These are phyloP conservation scores for Salix udensis DNA, from an alignment of 345 rosid genomes.

Conservation along the genomic window DNA sequence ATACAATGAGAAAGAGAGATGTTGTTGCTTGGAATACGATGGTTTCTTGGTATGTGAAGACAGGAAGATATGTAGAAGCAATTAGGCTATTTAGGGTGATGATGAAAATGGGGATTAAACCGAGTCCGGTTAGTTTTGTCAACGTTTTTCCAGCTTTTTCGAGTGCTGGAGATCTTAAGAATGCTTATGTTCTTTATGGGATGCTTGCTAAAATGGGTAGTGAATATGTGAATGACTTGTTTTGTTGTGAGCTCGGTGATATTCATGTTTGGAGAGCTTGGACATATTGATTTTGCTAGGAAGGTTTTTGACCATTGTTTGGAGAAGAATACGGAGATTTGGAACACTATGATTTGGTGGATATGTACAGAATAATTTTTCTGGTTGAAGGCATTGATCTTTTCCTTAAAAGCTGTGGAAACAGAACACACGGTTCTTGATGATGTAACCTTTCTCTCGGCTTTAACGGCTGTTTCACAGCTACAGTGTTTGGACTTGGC, in stretches of 20 bases:
- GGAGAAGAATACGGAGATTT: conserved; percentile 64
- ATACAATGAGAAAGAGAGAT: conserved; percentile 60
- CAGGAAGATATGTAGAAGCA: conserved; percentile 51
- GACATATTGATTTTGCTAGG: conserved; percentile 52
- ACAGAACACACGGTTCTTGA: conserved; percentile 48
- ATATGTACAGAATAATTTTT: conserved; percentile 51
- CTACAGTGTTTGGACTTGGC: conserved; percentile 56
- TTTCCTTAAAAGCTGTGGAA: conserved; percentile 51
- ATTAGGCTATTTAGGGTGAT: conserved; percentile 53
- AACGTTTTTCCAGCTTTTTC: conserved; percentile 74
- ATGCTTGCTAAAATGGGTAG: conserved; percentile 58
- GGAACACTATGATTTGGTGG: conserved; percentile 83
- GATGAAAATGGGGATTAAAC: conserved; percentile 62
- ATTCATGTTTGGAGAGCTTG: conserved; percentile 64
- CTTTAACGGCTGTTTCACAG: conserved; percentile 62
- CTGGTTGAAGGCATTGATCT: conserved; percentile 50
- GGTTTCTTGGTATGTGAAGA: conserved; percentile 74
- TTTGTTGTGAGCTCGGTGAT: conserved; percentile 71
- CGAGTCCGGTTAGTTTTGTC: conserved; percentile 70
- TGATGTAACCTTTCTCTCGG: conserved; percentile 61
- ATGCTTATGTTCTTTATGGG: conserved; percentile 57
- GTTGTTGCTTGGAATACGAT: conserved; percentile 81
- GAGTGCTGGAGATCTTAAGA: conserved; percentile 34
- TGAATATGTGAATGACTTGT: conserved; percentile 60
- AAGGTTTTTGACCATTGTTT: conserved; percentile 58